Percentiles rank a stretch among this genome's conserved stretches.
phyloP scores from a whole-genome alignment of 2,329 filamentous ascomycete species.

The Cladosporium cucumerinum region DNA sequence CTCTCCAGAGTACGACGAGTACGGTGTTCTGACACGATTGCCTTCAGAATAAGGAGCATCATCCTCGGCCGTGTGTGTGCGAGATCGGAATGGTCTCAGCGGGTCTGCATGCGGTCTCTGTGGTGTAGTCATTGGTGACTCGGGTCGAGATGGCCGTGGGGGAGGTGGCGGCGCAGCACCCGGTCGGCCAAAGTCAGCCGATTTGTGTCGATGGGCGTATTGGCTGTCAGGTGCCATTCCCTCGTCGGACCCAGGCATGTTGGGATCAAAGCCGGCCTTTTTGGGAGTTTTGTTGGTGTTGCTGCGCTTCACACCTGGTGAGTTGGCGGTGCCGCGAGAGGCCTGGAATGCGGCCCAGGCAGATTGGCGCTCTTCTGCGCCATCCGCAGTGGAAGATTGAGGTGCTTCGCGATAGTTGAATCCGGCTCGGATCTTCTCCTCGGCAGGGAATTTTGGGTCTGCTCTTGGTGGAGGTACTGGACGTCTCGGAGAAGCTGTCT shows the following conservation, averaged over 20 bases:
- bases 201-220: constrained; percentile 30
- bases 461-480: constrained; percentile 31
- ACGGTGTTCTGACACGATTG: constrained; percentile 52
- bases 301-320: constrained; percentile 32
- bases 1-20: constrained; percentile 54
- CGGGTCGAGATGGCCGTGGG: constrained; percentile 37
- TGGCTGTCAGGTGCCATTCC: constrained; percentile 45
- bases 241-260: constrained; percentile 58
- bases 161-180: constrained; percentile 32
- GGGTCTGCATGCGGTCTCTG: constrained; percentile 40
- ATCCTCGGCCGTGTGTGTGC: constrained; percentile 14
- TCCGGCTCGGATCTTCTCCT: constrained; percentile 37
- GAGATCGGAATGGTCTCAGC: constrained; percentile 35
- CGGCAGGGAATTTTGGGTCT: constrained; percentile 35
- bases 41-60: constrained; percentile 45
- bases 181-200: constrained; percentile 27
- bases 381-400: constrained; percentile 20
- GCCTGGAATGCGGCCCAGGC: constrained; percentile 36
- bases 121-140: constrained; percentile 27
- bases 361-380: constrained; percentile 33
- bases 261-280: constrained; percentile 57
- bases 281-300: constrained; percentile 45
- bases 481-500: constrained; percentile 20
- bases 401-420: constrained; percentile 30
- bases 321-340: constrained; percentile 26